A percentile compares a stretch with the other conserved stretches of the same genome.
These are phyloP conservation scores for Trichophyton verrucosum DNA, from an alignment of 2,329 filamentous ascomycete species.

Conservation along the genomic window DNA sequence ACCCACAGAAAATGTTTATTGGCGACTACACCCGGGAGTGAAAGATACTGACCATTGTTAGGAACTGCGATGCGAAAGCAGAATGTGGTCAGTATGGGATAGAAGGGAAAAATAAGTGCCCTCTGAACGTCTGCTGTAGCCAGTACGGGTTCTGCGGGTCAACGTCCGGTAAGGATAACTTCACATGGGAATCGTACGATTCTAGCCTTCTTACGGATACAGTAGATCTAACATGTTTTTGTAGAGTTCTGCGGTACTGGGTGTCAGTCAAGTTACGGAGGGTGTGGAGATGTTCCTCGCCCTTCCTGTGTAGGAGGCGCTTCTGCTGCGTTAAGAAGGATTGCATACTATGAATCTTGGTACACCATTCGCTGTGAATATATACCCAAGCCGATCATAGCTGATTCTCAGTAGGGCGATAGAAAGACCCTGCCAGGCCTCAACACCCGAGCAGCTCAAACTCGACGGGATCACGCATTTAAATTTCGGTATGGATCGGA, in stretches of 20 bases:
- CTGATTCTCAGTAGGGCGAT: background rate
- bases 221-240: background rate
- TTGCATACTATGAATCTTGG: background rate
- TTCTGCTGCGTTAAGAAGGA: background rate
- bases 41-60: background rate
- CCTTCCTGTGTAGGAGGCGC: background rate
- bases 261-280: background rate
- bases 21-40: too few relatives aligned
- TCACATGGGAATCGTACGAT: background rate
- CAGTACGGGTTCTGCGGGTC: background rate
- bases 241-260: background rate
- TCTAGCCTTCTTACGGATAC: background rate
- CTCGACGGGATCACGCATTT: background rate
- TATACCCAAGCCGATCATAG: background rate
- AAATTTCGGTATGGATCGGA: background rate
- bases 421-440: background rate
- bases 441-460: background rate
- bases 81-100: slow-evolving; percentile 19
- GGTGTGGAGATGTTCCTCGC: background rate
- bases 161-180: background rate
- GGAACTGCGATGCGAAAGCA: slow-evolving; percentile 28
- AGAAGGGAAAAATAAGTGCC: background rate
- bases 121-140: background rate
- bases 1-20: background rate
- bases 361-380: background rate